Evolutionary conservation across 2,329 filamentous ascomycete genomes (phyloP), one percentile per base, ranked within the genome.

Genomic region (Endoconidiophora laricicola): DNA sequence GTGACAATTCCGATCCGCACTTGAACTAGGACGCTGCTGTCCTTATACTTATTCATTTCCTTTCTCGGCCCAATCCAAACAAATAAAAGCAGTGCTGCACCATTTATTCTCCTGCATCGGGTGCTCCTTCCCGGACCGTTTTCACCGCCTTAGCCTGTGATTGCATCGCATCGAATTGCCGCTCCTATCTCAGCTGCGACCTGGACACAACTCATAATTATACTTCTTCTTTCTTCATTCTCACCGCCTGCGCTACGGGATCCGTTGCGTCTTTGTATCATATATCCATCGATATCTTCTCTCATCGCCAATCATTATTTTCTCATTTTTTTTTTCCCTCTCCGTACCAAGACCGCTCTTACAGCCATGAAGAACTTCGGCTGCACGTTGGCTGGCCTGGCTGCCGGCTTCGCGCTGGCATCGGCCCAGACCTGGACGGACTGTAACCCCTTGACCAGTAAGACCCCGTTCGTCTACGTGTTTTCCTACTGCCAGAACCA

Each of bases 371-470:
- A 26, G 36, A 46, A 36, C 14, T 29, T 49, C 24, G 9, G 24
- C 20, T n/a, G 24, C 10, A 46, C n/a, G 24, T 23, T 57, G 6
- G 56, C 56, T 18, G 56, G 56, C 4, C 46, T 58, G 26, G 53
- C 54, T 3, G 52, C 62, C 39, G 52, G 63, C 37, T 45, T 58
- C 23, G 53, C 54, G 22, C 51, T 57, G 22, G 61, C 52, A 23
- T 58, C 59, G 26, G 65, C 65, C 4, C 66, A 68, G 52, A 68
- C 66, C 51, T 68, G 60, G 57, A 66, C 64, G 49, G 57, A 54
- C 52, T 68, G 66, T 56, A 68, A 68, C 48, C 66, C 66, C 18
- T 54, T 66, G 41, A 58, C 59, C 50, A 60, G 64, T 66, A 60
- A 56, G 62, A 18, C 38, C 39, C 16, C 16, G 16, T 18, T 18